Evolutionary conservation across 2,329 filamentous ascomycete genomes (phyloP), one percentile per base, ranked within the genome.

Genomic region (Chrysoporthe puriensis): DNA sequence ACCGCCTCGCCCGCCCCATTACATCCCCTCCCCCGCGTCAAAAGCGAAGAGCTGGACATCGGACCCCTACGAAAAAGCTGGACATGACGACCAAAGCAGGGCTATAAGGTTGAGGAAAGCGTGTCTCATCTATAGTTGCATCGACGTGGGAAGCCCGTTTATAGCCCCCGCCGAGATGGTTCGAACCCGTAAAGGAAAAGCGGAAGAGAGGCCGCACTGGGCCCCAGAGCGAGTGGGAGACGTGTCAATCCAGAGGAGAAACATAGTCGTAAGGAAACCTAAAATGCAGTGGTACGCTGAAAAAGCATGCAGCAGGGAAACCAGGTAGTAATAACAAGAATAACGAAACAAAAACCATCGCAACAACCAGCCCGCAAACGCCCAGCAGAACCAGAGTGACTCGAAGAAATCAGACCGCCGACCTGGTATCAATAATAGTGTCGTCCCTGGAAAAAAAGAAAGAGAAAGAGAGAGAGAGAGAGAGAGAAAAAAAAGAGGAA

Each of bases 371-470:
- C 62, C 50, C 66, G 6, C 57, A 54, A 68, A 64, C 63, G 63
- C 66, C 63, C 52, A 63, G 48, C 21, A 64, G 16, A 40, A 9
- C 43, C 52, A 50, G 43, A 54, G 52, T 42, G 46, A 9, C n/a
- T n/a, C n/a, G 44, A 40, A 52, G 40, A 64, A 42, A 63, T 18
- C 66, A 68, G 63, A 65, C 58, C 66, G 68, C 68, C 68, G 65
- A 65, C 68, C 65, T 68, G 68, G 68, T 68, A 68, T 68, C 65
- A 69, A 67, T 65, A 58, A 60, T 32, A 44, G 57, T 26, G 40
- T 64, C 65, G 44, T 62, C 42, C 21, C 26, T 7, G 16, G 8
- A 18, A 3, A 62, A 34, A 66, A 59, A 56, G 63, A n/a, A 26
- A 26, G 18, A 7, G 43, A 69, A 44, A 42, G 50, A 67, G 61